A percentile compares a stretch with the other conserved stretches of the same genome.
Conservation (phyloP, 768 basidiomycete species). For the Macrocybe gigantea region DNA sequence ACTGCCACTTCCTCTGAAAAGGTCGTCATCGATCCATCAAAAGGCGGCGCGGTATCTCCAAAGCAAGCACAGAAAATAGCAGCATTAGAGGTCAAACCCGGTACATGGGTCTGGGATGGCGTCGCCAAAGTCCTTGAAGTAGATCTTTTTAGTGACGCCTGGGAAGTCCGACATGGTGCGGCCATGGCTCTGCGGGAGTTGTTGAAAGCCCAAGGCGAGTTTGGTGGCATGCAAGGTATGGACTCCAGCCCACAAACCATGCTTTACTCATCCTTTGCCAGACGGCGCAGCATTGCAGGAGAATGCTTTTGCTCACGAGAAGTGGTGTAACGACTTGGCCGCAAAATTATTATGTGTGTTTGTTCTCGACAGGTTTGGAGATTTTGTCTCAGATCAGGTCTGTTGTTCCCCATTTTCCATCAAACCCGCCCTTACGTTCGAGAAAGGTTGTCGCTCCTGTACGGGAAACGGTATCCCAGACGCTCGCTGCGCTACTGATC, state of each 20-base stretch:
- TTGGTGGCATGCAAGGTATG: conserved; percentile 75
- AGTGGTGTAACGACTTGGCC: conserved; percentile 87
- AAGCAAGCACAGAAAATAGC: conserved; percentile 73
- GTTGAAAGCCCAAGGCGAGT: conserved; percentile 75
- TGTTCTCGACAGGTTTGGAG: conserved; percentile 95
- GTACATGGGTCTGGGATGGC: conserved; percentile 85
- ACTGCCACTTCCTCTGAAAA: conserved; percentile 39
- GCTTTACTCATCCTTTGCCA: conserved; percentile 17
- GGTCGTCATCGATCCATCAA: conserved; percentile 72
- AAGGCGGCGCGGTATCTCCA: conserved; percentile 80
- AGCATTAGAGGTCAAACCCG: conserved; percentile 68
- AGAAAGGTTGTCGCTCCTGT: conserved; percentile 86
- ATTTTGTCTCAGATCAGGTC: conserved; percentile 91
- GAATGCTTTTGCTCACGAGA: conserved; percentile 67
- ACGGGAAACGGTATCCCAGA: conserved; percentile 92
- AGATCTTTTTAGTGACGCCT: conserved; percentile 76
- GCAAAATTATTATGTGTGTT: conserved; percentile 85
- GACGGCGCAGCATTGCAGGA: conserved; percentile 46
- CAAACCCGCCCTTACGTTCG: background rate
- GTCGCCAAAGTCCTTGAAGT: conserved; percentile 75
- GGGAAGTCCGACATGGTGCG: conserved; percentile 94
- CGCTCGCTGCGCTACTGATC: conserved; percentile 81
- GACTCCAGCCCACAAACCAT: conserved; percentile 4
- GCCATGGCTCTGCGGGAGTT: conserved; percentile 88
- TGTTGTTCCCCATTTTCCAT: conserved; percentile 1